Base-by-base conservation (phyloP, 306 rosid species). In the Purshia tridentata region DNA sequence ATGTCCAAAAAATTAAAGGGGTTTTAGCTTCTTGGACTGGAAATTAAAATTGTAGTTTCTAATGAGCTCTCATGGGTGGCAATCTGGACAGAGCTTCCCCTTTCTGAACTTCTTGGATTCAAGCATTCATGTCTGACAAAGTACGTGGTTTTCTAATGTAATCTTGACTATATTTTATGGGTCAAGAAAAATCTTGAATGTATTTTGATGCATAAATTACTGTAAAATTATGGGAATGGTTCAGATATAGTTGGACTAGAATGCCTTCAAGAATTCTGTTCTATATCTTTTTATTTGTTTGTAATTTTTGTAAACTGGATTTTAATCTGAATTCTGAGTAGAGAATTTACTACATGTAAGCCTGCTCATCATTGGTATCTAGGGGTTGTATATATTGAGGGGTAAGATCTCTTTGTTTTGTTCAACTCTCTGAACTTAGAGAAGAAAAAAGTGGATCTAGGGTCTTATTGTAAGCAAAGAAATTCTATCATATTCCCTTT, bases 101-200 rank as follows among this genome's bases (percentile, higher is more conserved):
- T 58, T 58, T 19, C 2, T 29, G 4, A 50, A 19, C 10, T 53
- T 8, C 23, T 2, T 53, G 23, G 58, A 53, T 53, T 19, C 14
- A 48, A 53, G 47, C 55, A 53, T 23, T 44, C 65, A 65, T 72
- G 61, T 20, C 77, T 29, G 55, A 54, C 76, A 45, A 11, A 44
- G 66, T 69, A 23, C 22, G 63, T 69, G 67, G 49, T 49, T 45
- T 6, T 48, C 39, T 53, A 2, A 23, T 22, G 15, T 35, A 39
- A 41, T 35, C 41, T 41, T 54, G 64, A 52, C n/a, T 14, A 14
- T 49, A 37, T 29, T 29, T 29, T 29, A 29, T 29, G 35, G 35
- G 35, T 29, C 1, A 29, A 29, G 35, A 29, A 29, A 29, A 39
- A 41, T 35, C 41, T 20, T 54, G 64, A 52, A 37, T 14, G 7